Evolutionary conservation across 768 basidiomycete genomes (phyloP).

Genomic region (Paxillus involutus): DNA sequence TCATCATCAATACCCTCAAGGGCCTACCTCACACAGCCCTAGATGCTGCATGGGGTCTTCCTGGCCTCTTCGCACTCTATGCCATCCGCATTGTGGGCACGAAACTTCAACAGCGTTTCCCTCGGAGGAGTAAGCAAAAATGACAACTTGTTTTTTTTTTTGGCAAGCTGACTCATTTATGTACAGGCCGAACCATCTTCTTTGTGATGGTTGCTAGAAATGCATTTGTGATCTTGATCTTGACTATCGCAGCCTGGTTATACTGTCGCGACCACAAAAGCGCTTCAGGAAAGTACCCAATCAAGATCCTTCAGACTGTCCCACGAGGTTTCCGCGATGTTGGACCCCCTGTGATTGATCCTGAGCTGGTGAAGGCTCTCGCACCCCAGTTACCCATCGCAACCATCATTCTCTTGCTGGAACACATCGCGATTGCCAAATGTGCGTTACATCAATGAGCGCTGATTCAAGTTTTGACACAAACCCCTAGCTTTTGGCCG

Average conservation of each 20-base stretch:
- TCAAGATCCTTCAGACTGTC: conserved; percentile 80
- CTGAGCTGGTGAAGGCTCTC: conserved; percentile 60
- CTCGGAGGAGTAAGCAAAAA: conserved; percentile 50
- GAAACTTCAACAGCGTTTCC: conserved; percentile 53
- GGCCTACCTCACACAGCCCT: conserved; percentile 66
- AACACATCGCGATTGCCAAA: conserved; percentile 98
- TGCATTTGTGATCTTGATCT: conserved; percentile 84
- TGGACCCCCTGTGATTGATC: conserved; percentile 44
- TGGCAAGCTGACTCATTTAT: conserved; percentile 1
- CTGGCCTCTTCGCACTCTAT: conserved; percentile 72
- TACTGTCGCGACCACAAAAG: conserved; percentile 66
- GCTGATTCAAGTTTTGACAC: conserved; percentile 8
- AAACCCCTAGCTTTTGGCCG: conserved; percentile 82
- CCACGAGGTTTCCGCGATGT: conserved; percentile 80
- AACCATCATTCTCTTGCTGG: conserved; percentile 86
- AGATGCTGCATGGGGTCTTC: conserved; percentile 90
- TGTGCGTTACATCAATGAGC: conserved; percentile 44
- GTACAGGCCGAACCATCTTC: conserved; percentile 66
- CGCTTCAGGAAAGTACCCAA: conserved; percentile 69
- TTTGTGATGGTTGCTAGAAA: conserved; percentile 77
- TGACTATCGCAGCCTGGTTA: conserved; percentile 87
- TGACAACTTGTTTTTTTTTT: background rate
- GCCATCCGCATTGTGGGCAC: conserved; percentile 60
- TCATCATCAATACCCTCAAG: conserved; percentile 93
- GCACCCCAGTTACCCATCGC: conserved; percentile 77